Evolutionary conservation across 768 basidiomycete species (phyloP).

Genomic region (Mycena vulgaris): DNA sequence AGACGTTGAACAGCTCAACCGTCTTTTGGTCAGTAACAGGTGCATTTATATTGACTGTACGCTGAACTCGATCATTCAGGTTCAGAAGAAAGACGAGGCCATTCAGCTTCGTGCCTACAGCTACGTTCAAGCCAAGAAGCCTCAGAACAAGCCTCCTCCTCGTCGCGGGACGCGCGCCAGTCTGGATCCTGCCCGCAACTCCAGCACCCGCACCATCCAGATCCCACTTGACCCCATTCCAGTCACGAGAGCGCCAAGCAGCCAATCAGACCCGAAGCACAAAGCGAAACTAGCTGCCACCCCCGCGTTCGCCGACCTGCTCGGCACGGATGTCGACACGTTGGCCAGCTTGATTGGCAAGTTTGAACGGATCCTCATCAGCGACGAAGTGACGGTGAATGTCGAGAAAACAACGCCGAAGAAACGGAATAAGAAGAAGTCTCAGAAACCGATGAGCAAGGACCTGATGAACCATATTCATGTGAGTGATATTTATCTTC

Average conservation of each 20-base stretch:
- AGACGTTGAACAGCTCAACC: conserved; percentile 18
- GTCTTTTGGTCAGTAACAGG: conserved; percentile 21
- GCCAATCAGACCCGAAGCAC: conserved; percentile 9
- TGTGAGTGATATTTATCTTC: conserved; percentile 16
- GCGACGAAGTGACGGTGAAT: conserved; percentile 19
- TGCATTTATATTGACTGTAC: conserved; percentile 1
- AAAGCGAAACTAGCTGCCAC: conserved; percentile 17
- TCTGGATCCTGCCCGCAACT: conserved; percentile 23
- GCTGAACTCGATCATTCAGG: conserved; percentile 17
- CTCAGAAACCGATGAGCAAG: conserved; percentile 14
- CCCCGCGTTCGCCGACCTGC: conserved; percentile 22
- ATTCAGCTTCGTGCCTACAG: conserved; percentile 25
- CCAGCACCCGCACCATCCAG: conserved; percentile 22
- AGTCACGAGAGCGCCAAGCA: conserved; percentile 2
- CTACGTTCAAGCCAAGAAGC: conserved; percentile 16
- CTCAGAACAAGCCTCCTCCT: conserved; percentile 21
- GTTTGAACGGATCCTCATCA: conserved; percentile 14
- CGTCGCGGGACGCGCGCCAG: conserved; percentile 30
- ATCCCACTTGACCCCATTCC: conserved; percentile 29
- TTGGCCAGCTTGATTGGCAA: conserved; percentile 18
- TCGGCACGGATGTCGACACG: conserved; percentile 26
- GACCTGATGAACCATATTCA: conserved; percentile 10
- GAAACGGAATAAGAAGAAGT: conserved; percentile 16
- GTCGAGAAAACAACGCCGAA: conserved; percentile 20
- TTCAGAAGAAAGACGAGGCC: conserved; percentile 24